phyloP scores from a whole-genome alignment of 2,329 filamentous ascomycete genomes.

The Claviceps citrina region DNA sequence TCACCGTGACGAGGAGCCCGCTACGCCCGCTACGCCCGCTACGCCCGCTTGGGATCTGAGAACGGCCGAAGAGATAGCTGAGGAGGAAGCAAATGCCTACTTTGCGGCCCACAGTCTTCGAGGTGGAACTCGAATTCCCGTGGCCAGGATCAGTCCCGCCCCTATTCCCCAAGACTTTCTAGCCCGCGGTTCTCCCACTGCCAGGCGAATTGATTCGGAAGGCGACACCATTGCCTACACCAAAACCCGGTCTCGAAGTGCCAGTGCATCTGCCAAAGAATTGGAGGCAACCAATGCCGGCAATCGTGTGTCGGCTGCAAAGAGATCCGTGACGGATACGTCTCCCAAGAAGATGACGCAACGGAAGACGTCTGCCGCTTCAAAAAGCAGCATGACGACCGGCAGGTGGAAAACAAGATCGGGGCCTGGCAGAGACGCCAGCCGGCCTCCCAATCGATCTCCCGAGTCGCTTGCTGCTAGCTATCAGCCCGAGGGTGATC shows the following conservation, averaged over 20 bases:
- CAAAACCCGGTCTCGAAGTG: constrained; percentile 55
- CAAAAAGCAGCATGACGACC: constrained; percentile 26
- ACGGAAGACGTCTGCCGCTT: constrained; percentile 30
- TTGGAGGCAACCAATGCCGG: constrained; percentile 8
- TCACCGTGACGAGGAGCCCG: constrained; percentile 13
- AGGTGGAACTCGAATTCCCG: constrained; percentile 68
- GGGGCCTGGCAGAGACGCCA: constrained; percentile 33
- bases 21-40: constrained; percentile 26
- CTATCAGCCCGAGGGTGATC: constrained; percentile 79
- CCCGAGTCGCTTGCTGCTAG: constrained; percentile 34
- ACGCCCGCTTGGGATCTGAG: constrained; percentile 54
- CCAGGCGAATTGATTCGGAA: constrained; percentile 44
- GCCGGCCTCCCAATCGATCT: constrained; percentile 46
- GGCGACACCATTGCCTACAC: constrained; percentile 43
- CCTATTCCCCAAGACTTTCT: constrained; percentile 58
- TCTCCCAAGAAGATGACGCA: constrained; percentile 37
- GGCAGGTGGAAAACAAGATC: constrained; percentile 49
- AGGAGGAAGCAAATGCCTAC: constrained; percentile 37
- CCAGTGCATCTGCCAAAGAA: constrained; percentile 39
- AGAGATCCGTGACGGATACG: constrained; percentile 30
- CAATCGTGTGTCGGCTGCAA: constrained; percentile 16
- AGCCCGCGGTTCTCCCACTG: constrained; percentile 56
- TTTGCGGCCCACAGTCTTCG: constrained; percentile 38
- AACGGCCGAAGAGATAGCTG: constrained; percentile 61
- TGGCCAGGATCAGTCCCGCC: constrained; percentile 63